Conservation (phyloP, 2,329 filamentous ascomycete species). For the Trichoderma afroharzianum region DNA sequence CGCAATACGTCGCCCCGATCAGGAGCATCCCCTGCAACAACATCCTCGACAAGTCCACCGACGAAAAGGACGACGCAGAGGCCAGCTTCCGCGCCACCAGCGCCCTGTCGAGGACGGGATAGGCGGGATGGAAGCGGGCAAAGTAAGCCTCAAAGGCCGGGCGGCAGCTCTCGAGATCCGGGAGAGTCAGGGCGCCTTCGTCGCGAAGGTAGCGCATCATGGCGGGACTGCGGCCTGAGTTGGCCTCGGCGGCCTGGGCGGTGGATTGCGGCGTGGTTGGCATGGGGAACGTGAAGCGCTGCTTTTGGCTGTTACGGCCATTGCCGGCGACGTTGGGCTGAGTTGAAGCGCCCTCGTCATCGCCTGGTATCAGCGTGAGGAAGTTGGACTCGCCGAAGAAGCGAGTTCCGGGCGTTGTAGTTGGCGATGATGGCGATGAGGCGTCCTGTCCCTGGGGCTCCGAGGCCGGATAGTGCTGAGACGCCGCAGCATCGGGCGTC, state of each 20-base stretch:
- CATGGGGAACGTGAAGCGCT: constrained; percentile 31
- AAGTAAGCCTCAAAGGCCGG: constrained; percentile 51
- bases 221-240: constrained; percentile 42
- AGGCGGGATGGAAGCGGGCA: constrained; percentile 54
- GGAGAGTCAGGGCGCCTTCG: constrained; percentile 43
- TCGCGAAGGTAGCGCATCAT: constrained; percentile 48
- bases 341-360: constrained; percentile 15
- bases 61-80: constrained; percentile 17
- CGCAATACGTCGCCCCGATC: constrained; percentile 51
- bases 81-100: constrained; percentile 38
- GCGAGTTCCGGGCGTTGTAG: constrained; percentile 25
- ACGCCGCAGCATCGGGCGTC: background rate
- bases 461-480: background rate
- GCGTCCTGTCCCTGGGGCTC: background rate
- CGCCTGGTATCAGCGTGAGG: constrained; percentile 33
- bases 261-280: constrained; percentile 26
- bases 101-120: constrained; percentile 49
- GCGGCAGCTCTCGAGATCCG: constrained; percentile 39
- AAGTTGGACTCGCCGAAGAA: constrained; percentile 41
- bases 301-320: constrained; percentile 17
- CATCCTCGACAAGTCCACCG: constrained; percentile 43
- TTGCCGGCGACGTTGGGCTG: background rate
- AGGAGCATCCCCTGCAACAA: constrained; percentile 53
- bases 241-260: constrained; percentile 16
- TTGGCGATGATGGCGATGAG: constrained; percentile 3